Conservation (phyloP, 148 eudicot species). For the Rhododendron kiyosumense region DNA sequence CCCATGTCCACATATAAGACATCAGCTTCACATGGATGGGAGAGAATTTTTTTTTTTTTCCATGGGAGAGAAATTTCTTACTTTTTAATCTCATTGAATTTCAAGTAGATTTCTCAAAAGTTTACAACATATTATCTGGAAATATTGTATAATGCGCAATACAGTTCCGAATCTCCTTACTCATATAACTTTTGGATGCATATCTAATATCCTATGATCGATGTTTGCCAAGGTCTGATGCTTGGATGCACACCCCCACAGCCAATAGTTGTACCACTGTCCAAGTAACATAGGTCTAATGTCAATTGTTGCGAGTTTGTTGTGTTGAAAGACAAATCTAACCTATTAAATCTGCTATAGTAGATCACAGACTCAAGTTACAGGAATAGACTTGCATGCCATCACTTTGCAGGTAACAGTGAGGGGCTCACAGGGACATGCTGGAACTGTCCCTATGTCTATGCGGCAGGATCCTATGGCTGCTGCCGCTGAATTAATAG, state of each 20-base stretch:
- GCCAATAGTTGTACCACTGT: not conserved
- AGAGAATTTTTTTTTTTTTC: not conserved
- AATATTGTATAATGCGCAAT: not conserved
- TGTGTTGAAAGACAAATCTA: not conserved
- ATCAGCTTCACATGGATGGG: not conserved
- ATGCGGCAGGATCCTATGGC: conserved; percentile 98
- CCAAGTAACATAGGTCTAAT: not conserved
- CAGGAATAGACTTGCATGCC: not conserved
- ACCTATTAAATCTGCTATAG: not conserved
- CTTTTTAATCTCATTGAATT: not conserved
- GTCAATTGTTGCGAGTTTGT: not conserved
- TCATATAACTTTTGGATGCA: not conserved
- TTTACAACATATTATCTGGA: not conserved
- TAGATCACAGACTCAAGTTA: not conserved
- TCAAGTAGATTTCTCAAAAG: not conserved
- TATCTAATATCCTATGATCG: not conserved
- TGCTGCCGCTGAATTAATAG: conserved; percentile 90
- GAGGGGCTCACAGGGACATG: conserved; percentile 95
- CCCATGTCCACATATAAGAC: not conserved
- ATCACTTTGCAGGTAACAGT: conserved; percentile 39
- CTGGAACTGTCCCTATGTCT: conserved; percentile 97
- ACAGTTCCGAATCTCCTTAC: not conserved
- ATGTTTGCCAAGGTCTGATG: not conserved
- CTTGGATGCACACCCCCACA: not conserved
- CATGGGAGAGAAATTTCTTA: not conserved